Conservation (phyloP, 352 stramenopile genomes). For the Pseudoperonospora humuli region DNA sequence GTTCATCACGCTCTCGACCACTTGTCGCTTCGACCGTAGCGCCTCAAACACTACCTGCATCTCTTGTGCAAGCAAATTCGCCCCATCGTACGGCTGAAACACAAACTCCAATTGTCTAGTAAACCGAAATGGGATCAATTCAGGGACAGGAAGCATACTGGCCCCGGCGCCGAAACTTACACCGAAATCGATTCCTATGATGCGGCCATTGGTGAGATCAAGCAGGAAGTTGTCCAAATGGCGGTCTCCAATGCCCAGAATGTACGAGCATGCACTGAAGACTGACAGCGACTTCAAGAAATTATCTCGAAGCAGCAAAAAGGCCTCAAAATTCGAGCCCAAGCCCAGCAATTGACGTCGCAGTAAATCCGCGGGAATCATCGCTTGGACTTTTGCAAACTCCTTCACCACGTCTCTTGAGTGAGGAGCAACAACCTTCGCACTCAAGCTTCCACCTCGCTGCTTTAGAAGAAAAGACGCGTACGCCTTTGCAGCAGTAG, state of each 20-base stretch:
- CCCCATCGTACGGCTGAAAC: conserved; percentile 58
- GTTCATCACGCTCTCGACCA: conserved; percentile 86
- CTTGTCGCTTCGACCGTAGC: conserved; percentile 69
- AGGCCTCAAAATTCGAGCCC: conserved; percentile 68
- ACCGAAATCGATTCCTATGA: conserved; percentile 90
- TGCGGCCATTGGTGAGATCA: conserved; percentile 50
- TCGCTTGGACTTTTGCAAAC: conserved; percentile 47
- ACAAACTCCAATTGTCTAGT: conserved; percentile 74
- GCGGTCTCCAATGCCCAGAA: conserved; percentile 87
- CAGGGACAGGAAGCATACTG: conserved; percentile 77
- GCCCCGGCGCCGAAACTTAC: conserved; percentile 86
- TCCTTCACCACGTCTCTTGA: conserved; percentile 41
- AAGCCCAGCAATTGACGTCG: conserved; percentile 65
- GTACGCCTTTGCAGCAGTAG: conserved; percentile 60
- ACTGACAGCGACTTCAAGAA: conserved; percentile 79
- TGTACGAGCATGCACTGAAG: conserved; percentile 83
- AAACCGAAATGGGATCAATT: conserved; percentile 88
- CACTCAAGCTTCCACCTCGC: conserved; percentile 51
- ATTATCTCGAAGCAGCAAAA: conserved; percentile 76
- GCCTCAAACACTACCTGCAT: conserved; percentile 83
- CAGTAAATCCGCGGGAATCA: conserved; percentile 72
- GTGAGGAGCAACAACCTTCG: conserved; percentile 52
- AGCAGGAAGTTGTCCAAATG: conserved; percentile 90
- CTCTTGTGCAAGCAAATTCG: conserved; percentile 60
- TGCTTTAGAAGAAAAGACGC: conserved; percentile 72